Conservation (phyloP, 805 yeast genomes). For the Scheffersomyces coipomensis region DNA sequence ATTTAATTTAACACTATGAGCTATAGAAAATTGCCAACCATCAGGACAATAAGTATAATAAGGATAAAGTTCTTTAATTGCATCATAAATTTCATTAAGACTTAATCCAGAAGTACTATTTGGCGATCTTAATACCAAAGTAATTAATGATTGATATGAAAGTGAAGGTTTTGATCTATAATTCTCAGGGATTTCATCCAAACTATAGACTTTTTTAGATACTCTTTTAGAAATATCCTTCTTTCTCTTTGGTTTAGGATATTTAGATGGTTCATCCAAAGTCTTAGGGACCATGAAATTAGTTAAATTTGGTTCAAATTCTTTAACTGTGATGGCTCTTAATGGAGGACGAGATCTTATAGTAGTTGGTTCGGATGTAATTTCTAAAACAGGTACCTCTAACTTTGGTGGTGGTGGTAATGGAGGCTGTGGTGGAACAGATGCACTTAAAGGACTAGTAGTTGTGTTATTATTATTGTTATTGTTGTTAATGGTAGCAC, state of each 20-base stretch:
- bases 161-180: conserved; percentile 80
- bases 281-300: conserved; percentile 34
- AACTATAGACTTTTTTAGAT: conserved; percentile 62
- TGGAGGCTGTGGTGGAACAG: conserved; percentile 12
- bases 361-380: conserved; percentile 22
- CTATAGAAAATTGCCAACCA: conserved; percentile 95
- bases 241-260: conserved; percentile 33
- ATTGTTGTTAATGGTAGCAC: neutral
- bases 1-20: conserved; percentile 85
- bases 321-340: conserved; percentile 27
- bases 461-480: neutral
- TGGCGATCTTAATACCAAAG: conserved; percentile 69
- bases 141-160: conserved; percentile 78
- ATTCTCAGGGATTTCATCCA: conserved; percentile 87
- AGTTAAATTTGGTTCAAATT: conserved; percentile 9
- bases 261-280: conserved; percentile 24
- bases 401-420: conserved; percentile 36
- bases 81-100: conserved; percentile 69
- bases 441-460: neutral
- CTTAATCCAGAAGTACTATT: conserved; percentile 69
- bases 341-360: conserved; percentile 17
- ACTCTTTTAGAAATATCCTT: conserved; percentile 42
- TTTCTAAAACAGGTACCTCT: conserved; percentile 28
- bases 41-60: conserved; percentile 92
- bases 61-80: conserved; percentile 85